Evolutionary conservation across 192 early-diverging fungal species (phyloP).

Genomic region (Coemansia sp.): DNA sequence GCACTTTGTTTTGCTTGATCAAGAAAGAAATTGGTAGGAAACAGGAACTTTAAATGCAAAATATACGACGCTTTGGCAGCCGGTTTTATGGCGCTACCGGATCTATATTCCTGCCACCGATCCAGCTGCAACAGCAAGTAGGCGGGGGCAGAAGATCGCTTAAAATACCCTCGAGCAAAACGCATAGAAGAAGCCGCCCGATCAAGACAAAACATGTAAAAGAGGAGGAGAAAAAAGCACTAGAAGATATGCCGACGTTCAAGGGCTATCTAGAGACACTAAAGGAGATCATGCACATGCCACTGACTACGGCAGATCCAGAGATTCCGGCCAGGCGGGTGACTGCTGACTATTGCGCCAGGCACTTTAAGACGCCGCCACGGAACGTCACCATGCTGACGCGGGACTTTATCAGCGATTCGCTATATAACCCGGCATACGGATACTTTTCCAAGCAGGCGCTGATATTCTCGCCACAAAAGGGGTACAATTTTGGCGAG

Average conservation of each 20-base stretch:
- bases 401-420: constrained; percentile 91
- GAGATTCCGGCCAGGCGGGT: constrained; percentile 33
- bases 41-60: too few relatives aligned
- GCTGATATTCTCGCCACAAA: constrained; percentile 67
- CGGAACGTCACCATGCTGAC: constrained; percentile 66
- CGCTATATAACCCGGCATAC: constrained; percentile 93
- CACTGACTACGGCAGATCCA: constrained; percentile 41
- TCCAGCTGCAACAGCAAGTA: too few relatives aligned
- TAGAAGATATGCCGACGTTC: background rate
- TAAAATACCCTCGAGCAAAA: background rate
- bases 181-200: background rate
- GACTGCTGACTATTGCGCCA: constrained; percentile 39
- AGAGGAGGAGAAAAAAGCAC: background rate
- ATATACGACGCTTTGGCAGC: too few relatives aligned
- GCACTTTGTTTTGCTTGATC: too few relatives aligned
- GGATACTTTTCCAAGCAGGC: constrained; percentile 98
- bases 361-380: constrained; percentile 46
- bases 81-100: too few relatives aligned
- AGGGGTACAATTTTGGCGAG: constrained; percentile 60
- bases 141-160: too few relatives aligned
- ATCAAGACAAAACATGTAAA: background rate
- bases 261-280: constrained; percentile 31
- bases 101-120: too few relatives aligned
- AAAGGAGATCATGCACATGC: constrained; percentile 47
- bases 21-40: too few relatives aligned